phyloP scores from a whole-genome alignment of 2,329 filamentous ascomycete species.

The Plectosphaerella sp. region DNA sequence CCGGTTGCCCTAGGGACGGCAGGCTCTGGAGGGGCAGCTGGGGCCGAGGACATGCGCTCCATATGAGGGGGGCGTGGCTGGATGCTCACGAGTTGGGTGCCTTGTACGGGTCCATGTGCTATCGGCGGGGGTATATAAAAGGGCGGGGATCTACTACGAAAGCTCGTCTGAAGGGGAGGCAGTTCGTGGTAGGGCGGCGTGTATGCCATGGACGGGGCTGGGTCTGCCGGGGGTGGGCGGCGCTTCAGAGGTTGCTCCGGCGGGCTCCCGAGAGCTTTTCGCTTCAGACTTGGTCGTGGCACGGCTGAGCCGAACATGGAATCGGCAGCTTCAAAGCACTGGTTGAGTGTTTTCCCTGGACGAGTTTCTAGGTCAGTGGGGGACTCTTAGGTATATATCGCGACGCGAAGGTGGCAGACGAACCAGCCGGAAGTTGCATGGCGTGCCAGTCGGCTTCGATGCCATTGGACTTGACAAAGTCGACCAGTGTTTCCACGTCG shows the following conservation, averaged over 20 bases:
- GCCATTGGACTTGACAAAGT: constrained; percentile 38
- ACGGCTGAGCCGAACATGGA: constrained; percentile 28
- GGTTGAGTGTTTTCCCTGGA: constrained; percentile 40
- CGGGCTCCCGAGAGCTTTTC: constrained; percentile 20
- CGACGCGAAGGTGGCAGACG: background rate
- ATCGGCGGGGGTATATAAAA: too few relatives aligned
- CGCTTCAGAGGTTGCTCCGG: background rate
- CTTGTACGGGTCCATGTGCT: too few relatives aligned
- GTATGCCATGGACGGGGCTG: too few relatives aligned
- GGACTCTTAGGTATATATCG: constrained; percentile 13
- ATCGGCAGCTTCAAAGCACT: constrained; percentile 36
- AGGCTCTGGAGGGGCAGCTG: background rate
- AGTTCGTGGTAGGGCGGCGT: too few relatives aligned
- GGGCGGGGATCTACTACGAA: too few relatives aligned
- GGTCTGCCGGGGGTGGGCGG: background rate
- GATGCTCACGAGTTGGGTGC: constrained; percentile 1
- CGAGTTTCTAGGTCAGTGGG: background rate
- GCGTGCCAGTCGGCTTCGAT: constrained; percentile 39
- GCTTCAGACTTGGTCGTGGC: constrained; percentile 23
- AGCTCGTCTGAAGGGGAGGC: too few relatives aligned
- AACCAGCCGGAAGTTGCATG: constrained; percentile 43
- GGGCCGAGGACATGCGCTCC: background rate
- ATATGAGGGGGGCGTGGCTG: background rate
- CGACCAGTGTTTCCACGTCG: constrained; percentile 38
- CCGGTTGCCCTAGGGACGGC: background rate